Evolutionary conservation across 1,284 basidiomycete species (phyloP).

Genomic region (Papiliotrema fonsecae): DNA sequence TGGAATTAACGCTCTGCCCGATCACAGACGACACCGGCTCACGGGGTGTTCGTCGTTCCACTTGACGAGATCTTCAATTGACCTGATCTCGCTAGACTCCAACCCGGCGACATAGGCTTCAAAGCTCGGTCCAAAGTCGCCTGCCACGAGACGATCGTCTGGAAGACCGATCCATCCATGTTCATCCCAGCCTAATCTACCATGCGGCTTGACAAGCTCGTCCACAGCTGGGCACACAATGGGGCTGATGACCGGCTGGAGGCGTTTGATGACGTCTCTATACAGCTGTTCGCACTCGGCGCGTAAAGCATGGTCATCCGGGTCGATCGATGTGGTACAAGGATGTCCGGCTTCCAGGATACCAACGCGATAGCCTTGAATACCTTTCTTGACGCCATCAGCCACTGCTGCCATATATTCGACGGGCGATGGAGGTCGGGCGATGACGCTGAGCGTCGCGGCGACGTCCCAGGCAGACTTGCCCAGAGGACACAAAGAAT

Average conservation of each 20-base stretch:
- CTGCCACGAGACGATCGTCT: not conserved
- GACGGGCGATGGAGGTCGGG: not conserved
- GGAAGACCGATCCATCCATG: not conserved
- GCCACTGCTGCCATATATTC: not conserved
- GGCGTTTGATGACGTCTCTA: not conserved
- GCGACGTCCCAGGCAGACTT: slow-evolving; percentile 24
- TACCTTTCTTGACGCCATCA: not conserved
- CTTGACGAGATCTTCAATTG: slow-evolving; percentile 7
- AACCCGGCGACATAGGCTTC: not conserved
- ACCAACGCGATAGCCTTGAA: not conserved
- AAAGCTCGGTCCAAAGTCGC: not conserved
- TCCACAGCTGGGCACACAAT: not conserved
- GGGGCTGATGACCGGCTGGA: not conserved
- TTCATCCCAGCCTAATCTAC: not conserved
- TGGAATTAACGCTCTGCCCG: not conserved
- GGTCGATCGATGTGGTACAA: not conserved
- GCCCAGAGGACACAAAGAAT: slow-evolving; percentile 29
- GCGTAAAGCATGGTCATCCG: not conserved
- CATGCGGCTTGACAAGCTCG: not conserved
- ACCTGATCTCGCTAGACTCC: not conserved
- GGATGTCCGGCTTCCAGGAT: not conserved
- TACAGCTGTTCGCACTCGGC: not conserved
- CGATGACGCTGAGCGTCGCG: slow-evolving; percentile 14
- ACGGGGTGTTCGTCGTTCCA: slow-evolving; percentile 13
- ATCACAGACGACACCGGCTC: not conserved